Evolutionary conservation across 2,329 filamentous ascomycete genomes (phyloP).

Genomic region (Alternaria sp.): DNA sequence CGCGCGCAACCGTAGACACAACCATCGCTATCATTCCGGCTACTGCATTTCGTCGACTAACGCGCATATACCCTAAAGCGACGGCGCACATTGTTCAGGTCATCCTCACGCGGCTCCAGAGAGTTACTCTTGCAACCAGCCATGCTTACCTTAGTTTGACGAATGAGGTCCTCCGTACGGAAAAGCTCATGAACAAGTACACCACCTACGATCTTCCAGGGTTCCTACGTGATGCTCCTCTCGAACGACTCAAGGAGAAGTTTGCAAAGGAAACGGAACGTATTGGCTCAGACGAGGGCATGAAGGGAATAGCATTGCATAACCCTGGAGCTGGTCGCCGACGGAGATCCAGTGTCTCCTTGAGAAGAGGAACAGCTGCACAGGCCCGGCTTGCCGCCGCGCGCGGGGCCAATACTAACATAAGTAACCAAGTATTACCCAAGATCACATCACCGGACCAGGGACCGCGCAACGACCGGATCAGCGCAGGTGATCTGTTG

Average conservation of each 20-base stretch:
- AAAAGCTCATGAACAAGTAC: slow-evolving; percentile 92
- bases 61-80: slow-evolving; percentile 92
- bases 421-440: slow-evolving; percentile 28
- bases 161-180: slow-evolving; percentile 89
- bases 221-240: slow-evolving; percentile 81
- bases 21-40: slow-evolving; percentile 98
- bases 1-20: slow-evolving; percentile 93
- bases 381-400: slow-evolving; percentile 68
- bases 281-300: slow-evolving; percentile 79
- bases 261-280: slow-evolving; percentile 86
- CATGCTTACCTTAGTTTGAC: slow-evolving; percentile 94
- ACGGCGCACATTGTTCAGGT: slow-evolving; percentile 98
- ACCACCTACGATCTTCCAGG: slow-evolving; percentile 93
- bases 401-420: slow-evolving; percentile 49
- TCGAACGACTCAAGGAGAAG: slow-evolving; percentile 90
- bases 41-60: slow-evolving; percentile 91
- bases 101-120: slow-evolving; percentile 90
- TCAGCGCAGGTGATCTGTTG: slow-evolving; percentile 74
- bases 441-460: slow-evolving; percentile 38
- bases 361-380: slow-evolving; percentile 81
- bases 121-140: slow-evolving; percentile 92
- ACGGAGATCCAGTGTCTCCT: slow-evolving; percentile 71
- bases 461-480: slow-evolving; percentile 39
- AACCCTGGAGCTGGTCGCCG: slow-evolving; percentile 75
- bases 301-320: slow-evolving; percentile 94